phyloP scores from a whole-genome alignment of 106 monocot genomes.

The Acorus calamus region DNA sequence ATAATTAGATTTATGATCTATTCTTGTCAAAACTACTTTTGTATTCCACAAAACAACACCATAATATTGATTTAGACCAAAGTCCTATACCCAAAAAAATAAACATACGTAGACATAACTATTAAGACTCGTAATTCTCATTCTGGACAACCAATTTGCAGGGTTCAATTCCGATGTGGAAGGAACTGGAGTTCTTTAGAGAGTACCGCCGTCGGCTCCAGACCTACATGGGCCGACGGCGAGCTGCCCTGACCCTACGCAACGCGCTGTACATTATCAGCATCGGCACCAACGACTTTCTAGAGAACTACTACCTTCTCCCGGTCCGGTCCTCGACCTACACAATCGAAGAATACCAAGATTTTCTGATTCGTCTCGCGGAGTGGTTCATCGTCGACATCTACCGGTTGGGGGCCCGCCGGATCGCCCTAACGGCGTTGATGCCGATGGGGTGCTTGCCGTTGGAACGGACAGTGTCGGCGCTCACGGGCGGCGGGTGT shows the following conservation, averaged over 20 bases:
- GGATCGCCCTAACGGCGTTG: slow-evolving; percentile 34
- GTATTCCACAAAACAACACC: no score
- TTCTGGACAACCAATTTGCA: slow-evolving; percentile 5
- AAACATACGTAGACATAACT: background rate
- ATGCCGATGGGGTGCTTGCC: slow-evolving; percentile 65
- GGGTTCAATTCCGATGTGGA: slow-evolving; percentile 68
- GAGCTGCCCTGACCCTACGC: slow-evolving; percentile 19
- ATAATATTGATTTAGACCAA: no score
- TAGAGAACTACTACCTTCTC: slow-evolving; percentile 67
- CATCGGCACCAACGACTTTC: slow-evolving; percentile 84
- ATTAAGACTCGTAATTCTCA: background rate
- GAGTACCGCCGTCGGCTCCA: slow-evolving; percentile 18
- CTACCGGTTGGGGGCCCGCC: slow-evolving; percentile 40
- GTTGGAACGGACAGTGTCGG: slow-evolving; percentile 19
- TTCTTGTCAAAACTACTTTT: no score
- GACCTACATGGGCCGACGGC: slow-evolving; percentile 2
- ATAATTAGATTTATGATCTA: no score
- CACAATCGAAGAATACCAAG: slow-evolving; percentile 28
- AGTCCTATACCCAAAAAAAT: background rate
- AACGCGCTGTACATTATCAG: slow-evolving; percentile 66
- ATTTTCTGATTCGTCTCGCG: slow-evolving; percentile 34
- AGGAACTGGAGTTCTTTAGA: slow-evolving; percentile 62
- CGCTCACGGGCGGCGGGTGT: slow-evolving; percentile 12
- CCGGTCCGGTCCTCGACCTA: slow-evolving; percentile 22
- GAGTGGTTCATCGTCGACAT: slow-evolving; percentile 25